Evolutionary conservation across 2,329 filamentous ascomycete genomes (phyloP), one percentile per base, ranked within the genome.

Genomic region (Chaetothyriales sp.): DNA sequence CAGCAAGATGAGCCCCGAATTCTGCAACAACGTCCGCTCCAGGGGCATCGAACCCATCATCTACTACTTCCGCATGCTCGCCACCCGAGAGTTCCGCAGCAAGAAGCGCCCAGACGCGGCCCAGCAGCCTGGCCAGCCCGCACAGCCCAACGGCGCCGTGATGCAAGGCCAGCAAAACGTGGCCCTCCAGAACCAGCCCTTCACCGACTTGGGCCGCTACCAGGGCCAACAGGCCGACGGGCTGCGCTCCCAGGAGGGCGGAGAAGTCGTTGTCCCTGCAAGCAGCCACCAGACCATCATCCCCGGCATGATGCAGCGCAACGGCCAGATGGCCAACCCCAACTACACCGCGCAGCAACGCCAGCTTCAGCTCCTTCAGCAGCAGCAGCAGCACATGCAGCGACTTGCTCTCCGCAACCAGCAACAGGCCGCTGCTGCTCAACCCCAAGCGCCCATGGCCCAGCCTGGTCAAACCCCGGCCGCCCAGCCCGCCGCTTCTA

Each of bases 221-320:
- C 70, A 78, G 52, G 76, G 74, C 25, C 78, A 81, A 58, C 80
- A 82, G 64, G 75, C 74, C 43, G 78, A 80, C 56, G 78, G 77
- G n/a, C 65, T 81, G 57, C 76, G 78, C 49, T 74, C 75, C 15
- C 77, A 80, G 60, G 76, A 81, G 63, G 75, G 75, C 47, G 80
- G 80, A 7, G 77, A 80, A 56, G 68, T 77, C 44, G 79, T 82
- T n/a, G 80, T 83, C 2, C 80, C 80, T 8, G 80, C 78, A 5
- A 83, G 77, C 64, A 78, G 76, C 60, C 76, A 76, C 49, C 70
- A 72, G 54, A 57, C 56, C 48, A 74, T 72, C 58, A 65, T 67
- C 45, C 67, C 69, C 46, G 62, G 63, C 18, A 65, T 65, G n/a
- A 69, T 70, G 54, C 59, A 67, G 33, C 65, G 65, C 5, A 67